Conservation (phyloP, 345 rosid species). For the Aurinia saxatilis region DNA sequence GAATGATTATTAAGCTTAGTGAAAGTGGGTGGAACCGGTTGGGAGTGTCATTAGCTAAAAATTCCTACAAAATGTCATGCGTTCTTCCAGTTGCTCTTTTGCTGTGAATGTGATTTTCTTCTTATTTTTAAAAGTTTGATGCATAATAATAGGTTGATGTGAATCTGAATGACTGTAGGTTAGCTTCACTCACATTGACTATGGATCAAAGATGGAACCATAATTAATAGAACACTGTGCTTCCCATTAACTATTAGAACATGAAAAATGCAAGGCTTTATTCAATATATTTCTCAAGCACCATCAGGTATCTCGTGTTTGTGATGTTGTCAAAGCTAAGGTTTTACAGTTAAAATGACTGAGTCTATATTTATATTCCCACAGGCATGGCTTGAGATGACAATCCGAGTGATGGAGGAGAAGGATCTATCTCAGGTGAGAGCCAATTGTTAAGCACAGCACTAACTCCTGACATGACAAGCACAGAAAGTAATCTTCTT, state of each 20-base stretch:
- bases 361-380: not conserved
- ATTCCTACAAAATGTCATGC: not conserved
- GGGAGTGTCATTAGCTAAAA: not conserved
- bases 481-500: slow-evolving; percentile 21
- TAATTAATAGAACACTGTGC: slow-evolving; percentile 40
- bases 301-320: slow-evolving; percentile 9
- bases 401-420: slow-evolving; percentile 6
- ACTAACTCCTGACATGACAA: slow-evolving; percentile 28
- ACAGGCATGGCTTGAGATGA: slow-evolving; percentile 28
- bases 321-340: not conserved
- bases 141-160: no score
- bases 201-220: no score
- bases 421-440: slow-evolving; percentile 15
- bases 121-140: no score
- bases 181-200: no score
- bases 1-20: not conserved
- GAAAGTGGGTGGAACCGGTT: not conserved
- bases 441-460: slow-evolving; percentile 24
- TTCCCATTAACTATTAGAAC: slow-evolving; percentile 28
- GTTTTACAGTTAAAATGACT: not conserved
- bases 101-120: no score
- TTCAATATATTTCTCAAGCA: slow-evolving; percentile 24
- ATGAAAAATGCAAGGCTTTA: slow-evolving; percentile 14
- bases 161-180: no score
- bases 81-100: not conserved